phyloP scores from a whole-genome alignment of 2,329 filamentous ascomycete species.

The Aspergillus sp. region DNA sequence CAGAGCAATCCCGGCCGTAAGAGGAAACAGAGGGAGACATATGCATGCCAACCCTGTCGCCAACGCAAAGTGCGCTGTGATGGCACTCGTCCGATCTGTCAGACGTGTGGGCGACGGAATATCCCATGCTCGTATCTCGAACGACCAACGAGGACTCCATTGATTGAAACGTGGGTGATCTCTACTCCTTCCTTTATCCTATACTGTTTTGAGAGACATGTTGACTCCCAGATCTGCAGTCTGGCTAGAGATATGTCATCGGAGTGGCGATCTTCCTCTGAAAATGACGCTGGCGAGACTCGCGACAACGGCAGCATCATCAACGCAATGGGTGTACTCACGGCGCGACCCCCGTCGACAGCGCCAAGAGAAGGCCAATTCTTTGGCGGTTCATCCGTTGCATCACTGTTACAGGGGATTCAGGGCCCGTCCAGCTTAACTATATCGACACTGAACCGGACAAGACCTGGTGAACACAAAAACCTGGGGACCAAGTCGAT shows the following conservation, averaged over 20 bases:
- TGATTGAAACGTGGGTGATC: background rate
- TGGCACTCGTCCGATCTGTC: slow-evolving; percentile 4
- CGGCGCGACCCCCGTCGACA: background rate
- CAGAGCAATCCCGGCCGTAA: background rate
- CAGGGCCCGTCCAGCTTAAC: background rate
- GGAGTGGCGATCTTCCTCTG: background rate
- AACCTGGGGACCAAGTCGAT: background rate
- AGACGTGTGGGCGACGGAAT: slow-evolving; percentile 3
- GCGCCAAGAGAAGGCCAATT: background rate
- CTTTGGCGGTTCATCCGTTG: slow-evolving; percentile 1
- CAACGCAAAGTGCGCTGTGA: slow-evolving; percentile 9
- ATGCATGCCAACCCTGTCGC: slow-evolving; percentile 2
- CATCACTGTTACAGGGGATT: slow-evolving; percentile 1
- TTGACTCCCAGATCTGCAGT: background rate
- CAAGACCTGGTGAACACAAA: background rate
- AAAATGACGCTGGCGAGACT: background rate
- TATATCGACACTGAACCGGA: background rate
- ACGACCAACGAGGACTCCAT: background rate
- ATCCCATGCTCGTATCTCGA: slow-evolving; percentile 2
- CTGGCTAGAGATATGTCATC: background rate
- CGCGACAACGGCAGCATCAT: background rate
- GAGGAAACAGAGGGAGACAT: background rate
- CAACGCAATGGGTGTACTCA: slow-evolving; percentile 2
- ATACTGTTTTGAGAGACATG: no score
- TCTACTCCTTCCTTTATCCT: no score